These are phyloP conservation scores for Clohesyomyces aquaticus DNA, from an alignment of 495 filamentous ascomycete genomes.

Conservation along the genomic window DNA sequence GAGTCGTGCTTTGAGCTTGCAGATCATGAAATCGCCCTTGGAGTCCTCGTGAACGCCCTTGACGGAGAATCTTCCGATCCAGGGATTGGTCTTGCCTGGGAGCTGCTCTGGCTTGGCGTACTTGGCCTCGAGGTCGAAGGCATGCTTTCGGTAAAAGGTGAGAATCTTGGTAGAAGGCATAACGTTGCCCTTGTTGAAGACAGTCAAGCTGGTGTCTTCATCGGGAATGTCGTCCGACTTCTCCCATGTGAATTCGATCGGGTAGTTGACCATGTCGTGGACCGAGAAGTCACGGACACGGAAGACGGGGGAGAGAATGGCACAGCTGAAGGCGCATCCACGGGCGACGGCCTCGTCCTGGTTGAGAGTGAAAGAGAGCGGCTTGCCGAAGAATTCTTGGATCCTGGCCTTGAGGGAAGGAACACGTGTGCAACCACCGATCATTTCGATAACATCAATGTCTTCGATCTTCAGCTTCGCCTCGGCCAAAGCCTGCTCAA, in stretches of 20 bases:
- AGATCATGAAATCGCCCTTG: conserved; percentile 77
- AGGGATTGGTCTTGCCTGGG: conserved; percentile 90
- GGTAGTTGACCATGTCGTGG: conserved; percentile 96
- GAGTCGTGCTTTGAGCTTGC: conserved; percentile 97
- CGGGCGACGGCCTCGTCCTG: conserved; percentile 97
- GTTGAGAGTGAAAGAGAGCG: conserved; percentile 94
- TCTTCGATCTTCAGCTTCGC: conserved; percentile 87
- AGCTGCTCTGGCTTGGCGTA: conserved; percentile 85
- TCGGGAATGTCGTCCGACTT: conserved; percentile 98
- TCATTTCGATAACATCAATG: conserved; percentile 91
- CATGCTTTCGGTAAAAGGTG: conserved; percentile 98
- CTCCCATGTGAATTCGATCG: conserved; percentile 99
- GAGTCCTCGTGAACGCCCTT: conserved; percentile 56
- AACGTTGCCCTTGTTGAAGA: conserved; percentile 97
- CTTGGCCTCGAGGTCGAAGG: conserved; percentile 93
- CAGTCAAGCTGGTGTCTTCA: conserved; percentile 95
- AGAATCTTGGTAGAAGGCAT: conserved; percentile 99
- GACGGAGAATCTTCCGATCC: conserved; percentile 88
- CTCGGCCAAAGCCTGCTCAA: conserved; percentile 90
- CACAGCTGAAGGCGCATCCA: conserved; percentile 96
- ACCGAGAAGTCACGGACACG: conserved; percentile 97
- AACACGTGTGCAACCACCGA: conserved; percentile 94
- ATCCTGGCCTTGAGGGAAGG: conserved; percentile 90
- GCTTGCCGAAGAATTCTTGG: conserved; percentile 87
- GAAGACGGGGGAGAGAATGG: conserved; percentile 97